Conservation (phyloP, 1,284 basidiomycete genomes). For the Veloboletus limbatus region DNA sequence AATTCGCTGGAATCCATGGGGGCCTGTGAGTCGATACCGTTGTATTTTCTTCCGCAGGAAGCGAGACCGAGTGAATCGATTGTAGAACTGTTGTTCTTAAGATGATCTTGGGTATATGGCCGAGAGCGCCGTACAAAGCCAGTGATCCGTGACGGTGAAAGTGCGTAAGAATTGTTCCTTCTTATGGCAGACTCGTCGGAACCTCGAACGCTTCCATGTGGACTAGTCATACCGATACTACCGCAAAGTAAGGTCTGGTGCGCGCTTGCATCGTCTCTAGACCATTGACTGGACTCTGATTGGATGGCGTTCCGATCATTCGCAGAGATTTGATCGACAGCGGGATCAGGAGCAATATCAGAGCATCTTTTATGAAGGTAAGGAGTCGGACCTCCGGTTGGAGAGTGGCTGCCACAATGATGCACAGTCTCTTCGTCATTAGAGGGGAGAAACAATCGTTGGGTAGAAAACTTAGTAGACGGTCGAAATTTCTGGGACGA, state of each 20-base stretch:
- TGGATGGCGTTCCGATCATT: slow-evolving; percentile 31
- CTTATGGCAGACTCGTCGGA: background rate
- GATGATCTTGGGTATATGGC: slow-evolving; percentile 1
- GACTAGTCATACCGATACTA: background rate
- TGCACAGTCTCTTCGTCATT: slow-evolving; percentile 13
- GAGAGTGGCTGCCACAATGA: background rate
- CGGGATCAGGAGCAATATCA: slow-evolving; percentile 24
- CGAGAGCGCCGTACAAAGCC: slow-evolving; percentile 19
- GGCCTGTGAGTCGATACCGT: background rate
- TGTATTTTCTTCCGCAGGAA: background rate
- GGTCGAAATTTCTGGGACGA: slow-evolving; percentile 1
- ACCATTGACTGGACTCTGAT: slow-evolving; percentile 4
- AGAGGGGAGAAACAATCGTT: slow-evolving; percentile 22
- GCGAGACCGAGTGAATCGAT: background rate
- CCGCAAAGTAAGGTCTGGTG: background rate
- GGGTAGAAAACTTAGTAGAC: background rate
- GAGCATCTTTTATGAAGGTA: slow-evolving; percentile 32
- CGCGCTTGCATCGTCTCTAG: slow-evolving; percentile 7
- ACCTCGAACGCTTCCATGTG: background rate
- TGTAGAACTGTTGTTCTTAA: background rate
- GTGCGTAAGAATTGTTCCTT: slow-evolving; percentile 11
- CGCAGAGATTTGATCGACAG: background rate
- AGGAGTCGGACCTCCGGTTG: background rate
- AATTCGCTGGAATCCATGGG: background rate
- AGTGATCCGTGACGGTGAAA: slow-evolving; percentile 29